Percentiles rank a stretch among this genome's conserved stretches.
Conservation (phyloP, 129 eudicot genomes). For the Escallonia herrerae region DNA sequence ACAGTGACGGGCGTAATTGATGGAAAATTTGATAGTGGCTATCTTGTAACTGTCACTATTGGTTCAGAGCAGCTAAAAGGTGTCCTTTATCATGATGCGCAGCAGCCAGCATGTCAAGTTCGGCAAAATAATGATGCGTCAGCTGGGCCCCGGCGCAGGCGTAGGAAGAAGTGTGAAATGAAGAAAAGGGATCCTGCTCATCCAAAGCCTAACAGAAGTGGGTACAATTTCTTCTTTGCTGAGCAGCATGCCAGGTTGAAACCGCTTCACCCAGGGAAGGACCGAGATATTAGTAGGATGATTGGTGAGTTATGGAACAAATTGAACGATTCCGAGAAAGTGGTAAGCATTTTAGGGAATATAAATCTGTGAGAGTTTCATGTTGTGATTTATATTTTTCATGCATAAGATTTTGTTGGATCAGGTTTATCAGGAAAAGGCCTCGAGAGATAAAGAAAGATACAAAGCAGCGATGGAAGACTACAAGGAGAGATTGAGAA, state of each 20-base stretch:
- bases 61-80: conserved; percentile 76
- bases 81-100: conserved; percentile 64
- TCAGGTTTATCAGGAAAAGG: conserved; percentile 88
- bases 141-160: conserved; percentile 47
- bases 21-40: conserved; percentile 87
- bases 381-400: not conserved
- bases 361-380: not conserved
- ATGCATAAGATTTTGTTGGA: conserved; percentile 1
- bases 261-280: conserved; percentile 68
- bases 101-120: conserved; percentile 20
- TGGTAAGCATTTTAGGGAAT: conserved; percentile 34
- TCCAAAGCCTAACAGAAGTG: conserved; percentile 93
- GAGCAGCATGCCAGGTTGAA: conserved; percentile 88
- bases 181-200: conserved; percentile 82
- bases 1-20: conserved; percentile 68
- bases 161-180: conserved; percentile 87
- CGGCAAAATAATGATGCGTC: conserved; percentile 24
- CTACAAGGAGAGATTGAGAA: conserved; percentile 46
- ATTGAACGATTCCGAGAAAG: conserved; percentile 47
- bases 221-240: conserved; percentile 90
- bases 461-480: conserved; percentile 73
- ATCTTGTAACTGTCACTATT: conserved; percentile 69
- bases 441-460: conserved; percentile 82
- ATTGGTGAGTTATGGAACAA: conserved; percentile 93
- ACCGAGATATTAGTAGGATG: conserved; percentile 78